Evolutionary conservation across 2,329 filamentous ascomycete species (phyloP).

Genomic region (Stagonosporopsis tanaceti): DNA sequence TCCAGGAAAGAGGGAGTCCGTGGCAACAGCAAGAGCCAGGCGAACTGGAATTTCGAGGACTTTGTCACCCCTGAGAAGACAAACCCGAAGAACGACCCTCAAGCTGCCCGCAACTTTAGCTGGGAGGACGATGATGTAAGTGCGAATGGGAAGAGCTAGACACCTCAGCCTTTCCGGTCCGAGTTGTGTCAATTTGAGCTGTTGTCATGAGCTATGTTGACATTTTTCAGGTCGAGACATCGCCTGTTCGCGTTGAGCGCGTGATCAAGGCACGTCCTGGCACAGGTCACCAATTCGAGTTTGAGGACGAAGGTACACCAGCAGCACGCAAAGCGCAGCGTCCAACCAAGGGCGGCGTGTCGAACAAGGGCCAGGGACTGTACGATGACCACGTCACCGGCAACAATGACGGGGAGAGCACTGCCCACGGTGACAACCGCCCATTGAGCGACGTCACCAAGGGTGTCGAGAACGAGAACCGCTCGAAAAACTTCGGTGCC

Average conservation of each 20-base stretch:
- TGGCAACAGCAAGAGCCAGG: constrained; percentile 64
- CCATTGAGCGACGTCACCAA: constrained; percentile 75
- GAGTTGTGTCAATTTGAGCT: neutral
- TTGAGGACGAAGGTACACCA: constrained; percentile 76
- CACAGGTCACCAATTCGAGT: constrained; percentile 82
- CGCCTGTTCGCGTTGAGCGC: constrained; percentile 65
- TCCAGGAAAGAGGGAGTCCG: constrained; percentile 32
- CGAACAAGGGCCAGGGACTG: constrained; percentile 73
- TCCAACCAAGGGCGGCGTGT: constrained; percentile 57
- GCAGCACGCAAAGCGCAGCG: constrained; percentile 53
- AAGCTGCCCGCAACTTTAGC: constrained; percentile 76
- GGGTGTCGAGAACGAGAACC: constrained; percentile 74
- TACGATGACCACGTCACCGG: constrained; percentile 81
- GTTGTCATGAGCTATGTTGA: constrained; percentile 26
- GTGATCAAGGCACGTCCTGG: constrained; percentile 77
- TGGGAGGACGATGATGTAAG: constrained; percentile 75
- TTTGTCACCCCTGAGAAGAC: constrained; percentile 84
- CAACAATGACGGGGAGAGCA: constrained; percentile 58
- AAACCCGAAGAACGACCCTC: constrained; percentile 67
- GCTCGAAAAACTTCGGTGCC: constrained; percentile 76
- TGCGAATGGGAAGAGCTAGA: neutral
- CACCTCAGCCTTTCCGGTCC: neutral
- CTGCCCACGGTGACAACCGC: constrained; percentile 43
- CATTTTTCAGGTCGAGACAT: constrained; percentile 60
- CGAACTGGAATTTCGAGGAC: constrained; percentile 88